Evolutionary conservation across 805 yeast genomes (phyloP), one percentile per base, ranked within the genome.

Genomic region (Candida silvatica): DNA sequence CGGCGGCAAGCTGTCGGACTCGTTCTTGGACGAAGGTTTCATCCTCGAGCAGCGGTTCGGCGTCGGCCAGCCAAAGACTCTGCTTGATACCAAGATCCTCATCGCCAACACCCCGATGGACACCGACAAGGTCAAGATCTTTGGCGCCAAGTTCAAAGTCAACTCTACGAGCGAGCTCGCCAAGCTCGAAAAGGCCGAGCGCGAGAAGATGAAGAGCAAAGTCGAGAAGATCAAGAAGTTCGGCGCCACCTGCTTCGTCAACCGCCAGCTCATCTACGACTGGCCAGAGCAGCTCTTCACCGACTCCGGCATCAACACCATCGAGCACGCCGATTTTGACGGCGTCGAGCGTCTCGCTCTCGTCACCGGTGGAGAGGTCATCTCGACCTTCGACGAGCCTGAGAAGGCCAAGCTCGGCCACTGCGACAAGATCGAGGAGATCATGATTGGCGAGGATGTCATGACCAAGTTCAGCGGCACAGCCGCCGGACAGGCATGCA

Each of bases 311-410:
- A 83, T 92, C 49, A 88, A 85, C 59, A 78, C 96, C 17, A 86
- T 92, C 44, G 98, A 92, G 61, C 98, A 92, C 56, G 97, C 98
- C 12, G 98, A 92, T 60, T 92, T 92, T 50, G 97, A 85, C 52
- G 99, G 97, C 52, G 85, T 92, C 37, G 98, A 92, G 66, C 78
- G 97, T 56, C 72, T 92, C 46, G 95, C 98, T 3, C 67, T 90
- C 27, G 98, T 87, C 22, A 88, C 97, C 9, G 98, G 98, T 35
- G 98, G 96, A 54, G 97, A 92, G 67, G 97, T 92, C 35, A 95
- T 80, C 2, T 87, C 97, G 6, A 90, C 97, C 2, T 92, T 92
- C 56, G 99, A 92, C 55, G 70, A 79, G 46, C 95, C 97, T 18
- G 94, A 83, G 36, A 71, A 72, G 37, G 95, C 84, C 38, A 80